Evolutionary conservation across 2,329 filamentous ascomycete genomes (phyloP), one percentile per base, ranked within the genome.

Genomic region (Emergomyces africanus): DNA sequence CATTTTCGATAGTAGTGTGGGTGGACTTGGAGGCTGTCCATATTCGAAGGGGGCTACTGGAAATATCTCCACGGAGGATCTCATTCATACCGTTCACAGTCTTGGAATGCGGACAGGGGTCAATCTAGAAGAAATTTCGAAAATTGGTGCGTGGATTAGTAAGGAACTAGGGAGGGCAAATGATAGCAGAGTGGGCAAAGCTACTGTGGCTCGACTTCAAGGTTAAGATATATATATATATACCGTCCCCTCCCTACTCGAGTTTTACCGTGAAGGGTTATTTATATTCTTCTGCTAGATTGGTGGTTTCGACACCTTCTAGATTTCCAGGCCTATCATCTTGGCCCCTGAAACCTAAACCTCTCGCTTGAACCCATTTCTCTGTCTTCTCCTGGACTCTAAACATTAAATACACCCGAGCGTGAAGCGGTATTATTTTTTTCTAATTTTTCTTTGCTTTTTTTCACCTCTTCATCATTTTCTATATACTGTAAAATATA

Each of bases 11-110:
- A 79, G 79, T 56, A 83, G 82, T 55, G 83, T 86, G 6, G 83
- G 79, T 18, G 83, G 83, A 0, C 72, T 86, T 20, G 83, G 83
- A 44, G 83, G 83, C 0, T 86, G 83, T 67, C 83, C 83, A 0
- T 86, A 81, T 65, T 83, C 80, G 53, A 84, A 83, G 35, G 83
- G 83, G 3, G 83, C 83, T 6, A 86, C 83, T 1, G 83, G 83
- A 0, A 86, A 86, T 68, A 79, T 86, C 20, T 78, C 82, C 2
- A 85, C 83, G 0, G 83, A 86, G 65, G 83, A 86, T 66, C 65
- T 86, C 57, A 75, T 86, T 3, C 81, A 86, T 66, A 78, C 77
- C 3, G 69, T 86, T 59, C 81, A 86, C 64, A 81, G 81, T 61
- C 69, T 86, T 25, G 83, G 83, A 0, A 78, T 80, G 69, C 75